Percentiles rank a stretch among this genome's conserved stretches.
Conservation (phyloP, 2,329 filamentous ascomycete genomes). For the Talaromyces verruculosus region DNA sequence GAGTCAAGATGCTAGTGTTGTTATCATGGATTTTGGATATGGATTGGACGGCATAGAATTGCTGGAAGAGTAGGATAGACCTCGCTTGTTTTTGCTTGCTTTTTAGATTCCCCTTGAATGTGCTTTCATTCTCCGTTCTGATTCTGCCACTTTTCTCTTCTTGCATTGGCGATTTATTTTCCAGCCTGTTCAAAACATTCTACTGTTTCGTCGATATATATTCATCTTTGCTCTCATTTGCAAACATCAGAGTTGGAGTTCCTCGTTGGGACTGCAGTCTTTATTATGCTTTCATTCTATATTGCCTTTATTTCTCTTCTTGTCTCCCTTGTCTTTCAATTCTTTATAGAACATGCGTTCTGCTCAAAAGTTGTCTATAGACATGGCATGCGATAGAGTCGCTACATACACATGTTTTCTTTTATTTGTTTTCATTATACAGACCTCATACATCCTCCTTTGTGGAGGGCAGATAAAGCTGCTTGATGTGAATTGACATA, state of each 20-base stretch:
- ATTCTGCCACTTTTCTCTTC: constrained; percentile 2
- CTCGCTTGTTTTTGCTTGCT: constrained; percentile 19
- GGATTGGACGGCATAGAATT: constrained; percentile 55
- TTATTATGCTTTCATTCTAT: background rate
- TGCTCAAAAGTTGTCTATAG: constrained; percentile 12
- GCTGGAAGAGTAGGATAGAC: constrained; percentile 42
- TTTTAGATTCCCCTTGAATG: constrained; percentile 20
- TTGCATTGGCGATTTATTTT: constrained; percentile 31
- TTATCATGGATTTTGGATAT: constrained; percentile 89
- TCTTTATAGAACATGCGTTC: constrained; percentile 3
- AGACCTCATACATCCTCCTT: background rate
- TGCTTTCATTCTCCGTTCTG: constrained; percentile 12
- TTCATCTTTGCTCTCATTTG: constrained; percentile 6
- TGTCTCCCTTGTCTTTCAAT: background rate
- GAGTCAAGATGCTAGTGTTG: constrained; percentile 86
- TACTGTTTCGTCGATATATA: constrained; percentile 30
- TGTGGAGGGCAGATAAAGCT: background rate
- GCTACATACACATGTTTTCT: constrained; percentile 3
- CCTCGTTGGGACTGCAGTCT: background rate
- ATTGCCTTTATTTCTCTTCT: background rate
- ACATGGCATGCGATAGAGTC: constrained; percentile 11
- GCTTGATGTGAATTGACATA: background rate
- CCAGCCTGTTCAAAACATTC: constrained; percentile 24
- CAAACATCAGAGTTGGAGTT: background rate
- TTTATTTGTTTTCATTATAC: background rate